Base-by-base conservation (phyloP, 2,329 filamentous ascomycete genomes). In the Aureobasidium sp. region DNA sequence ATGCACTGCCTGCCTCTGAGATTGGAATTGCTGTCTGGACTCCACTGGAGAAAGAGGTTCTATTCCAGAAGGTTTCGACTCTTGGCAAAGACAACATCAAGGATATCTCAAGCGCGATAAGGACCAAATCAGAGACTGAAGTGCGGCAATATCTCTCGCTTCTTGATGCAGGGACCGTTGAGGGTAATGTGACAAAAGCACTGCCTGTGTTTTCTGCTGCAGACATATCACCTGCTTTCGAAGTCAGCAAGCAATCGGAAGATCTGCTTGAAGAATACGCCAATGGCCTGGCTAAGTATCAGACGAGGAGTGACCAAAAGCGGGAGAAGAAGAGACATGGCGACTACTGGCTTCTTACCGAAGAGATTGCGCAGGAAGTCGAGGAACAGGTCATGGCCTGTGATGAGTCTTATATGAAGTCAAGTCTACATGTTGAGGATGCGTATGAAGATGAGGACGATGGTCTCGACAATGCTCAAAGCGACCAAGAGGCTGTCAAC, bases 21-120 rank as follows among this genome's bases (percentile, higher is more conserved):
- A 75, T 91, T 56, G 91, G 91, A 24, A 78, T 84, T 29, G 85
- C 86, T 0, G 67, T 74, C 12, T 97, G 93, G 93, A 85, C 82
- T 0, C 64, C 81, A 0, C 67, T 76, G 1, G 92, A 97, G 69
- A 96, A 96, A 70, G 76, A 81, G 1, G 67, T 77, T 0, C 82
- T 96, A 62, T 96, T 90, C 71, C 77, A 82, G 15, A 81, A 83
- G 0, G 72, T 95, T 3, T 78, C 81, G 1, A 82, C 82, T 0
- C 78, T 88, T 2, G 90, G 90, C 0, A 81, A 77, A 57, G 81
- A 85, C 67, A 78, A 91, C 64, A 68, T 88, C 0, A 74, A 74
- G 1, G 82, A 80, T 1, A 87, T 97, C 61, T 80, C 89, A 1
- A 68, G 74, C 9, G 78, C 81, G 0, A 77, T 96, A 17, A 78